Evolutionary conservation across 2,329 filamentous ascomycete species (phyloP).

Genomic region (Pseudofabraea citricarpa): DNA sequence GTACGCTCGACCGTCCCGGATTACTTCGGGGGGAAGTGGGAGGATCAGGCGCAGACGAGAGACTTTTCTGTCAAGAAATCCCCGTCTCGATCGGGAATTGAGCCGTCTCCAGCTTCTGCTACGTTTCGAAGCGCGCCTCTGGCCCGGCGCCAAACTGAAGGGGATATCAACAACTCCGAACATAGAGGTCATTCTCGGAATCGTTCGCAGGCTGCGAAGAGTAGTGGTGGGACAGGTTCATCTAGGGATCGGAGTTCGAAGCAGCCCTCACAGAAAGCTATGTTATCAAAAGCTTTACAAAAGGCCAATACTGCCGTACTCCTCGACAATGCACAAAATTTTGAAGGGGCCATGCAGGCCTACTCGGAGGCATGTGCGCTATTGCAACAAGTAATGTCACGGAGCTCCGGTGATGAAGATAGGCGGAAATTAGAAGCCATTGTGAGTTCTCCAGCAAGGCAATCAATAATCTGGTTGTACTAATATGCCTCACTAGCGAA

Average conservation of each 20-base stretch:
- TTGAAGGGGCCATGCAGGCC: slow-evolving; percentile 82
- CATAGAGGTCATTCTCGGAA: slow-evolving; percentile 39
- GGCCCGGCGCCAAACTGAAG: slow-evolving; percentile 4
- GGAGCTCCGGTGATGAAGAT: slow-evolving; percentile 82
- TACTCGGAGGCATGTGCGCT: slow-evolving; percentile 89
- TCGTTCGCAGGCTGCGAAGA: slow-evolving; percentile 40
- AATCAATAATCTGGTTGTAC: background rate
- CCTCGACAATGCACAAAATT: slow-evolving; percentile 93
- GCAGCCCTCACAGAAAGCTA: slow-evolving; percentile 79
- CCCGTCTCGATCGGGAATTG: slow-evolving; percentile 14
- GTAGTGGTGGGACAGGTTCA: slow-evolving; percentile 38
- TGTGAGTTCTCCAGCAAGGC: slow-evolving; percentile 50
- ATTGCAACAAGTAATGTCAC: slow-evolving; percentile 79
- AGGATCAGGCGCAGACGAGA: slow-evolving; percentile 16
- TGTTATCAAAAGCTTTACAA: slow-evolving; percentile 91
- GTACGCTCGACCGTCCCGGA: slow-evolving; percentile 23
- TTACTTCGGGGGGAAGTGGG: slow-evolving; percentile 26
- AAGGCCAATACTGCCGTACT: slow-evolving; percentile 95
- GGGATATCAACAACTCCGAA: slow-evolving; percentile 7
- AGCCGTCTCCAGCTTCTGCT: slow-evolving; percentile 13
- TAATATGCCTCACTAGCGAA: slow-evolving; percentile 50
- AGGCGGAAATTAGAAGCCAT: slow-evolving; percentile 89
- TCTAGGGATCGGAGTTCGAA: slow-evolving; percentile 29
- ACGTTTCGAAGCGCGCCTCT: slow-evolving; percentile 4
- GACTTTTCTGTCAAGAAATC: slow-evolving; percentile 19